These are phyloP conservation scores for Fomitiporia mediterranea DNA, from an alignment of 1,284 basidiomycete species.

Conservation along the genomic window DNA sequence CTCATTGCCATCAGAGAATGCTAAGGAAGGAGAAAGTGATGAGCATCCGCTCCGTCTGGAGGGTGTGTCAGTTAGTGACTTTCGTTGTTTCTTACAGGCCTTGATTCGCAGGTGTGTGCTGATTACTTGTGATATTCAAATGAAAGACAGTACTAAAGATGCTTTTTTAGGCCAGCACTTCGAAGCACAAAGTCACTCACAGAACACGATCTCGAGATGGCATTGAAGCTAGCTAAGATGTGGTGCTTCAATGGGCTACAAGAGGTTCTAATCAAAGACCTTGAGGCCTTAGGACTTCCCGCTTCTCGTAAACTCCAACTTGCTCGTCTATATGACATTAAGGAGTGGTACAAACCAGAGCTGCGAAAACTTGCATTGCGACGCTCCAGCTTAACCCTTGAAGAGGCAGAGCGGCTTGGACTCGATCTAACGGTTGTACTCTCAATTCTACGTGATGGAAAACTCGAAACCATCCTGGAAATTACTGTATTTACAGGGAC, in stretches of 20 bases:
- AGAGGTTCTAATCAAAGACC: background rate
- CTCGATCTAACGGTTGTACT: background rate
- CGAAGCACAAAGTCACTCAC: background rate
- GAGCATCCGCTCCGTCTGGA: conserved; percentile 8
- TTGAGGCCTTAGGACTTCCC: conserved; percentile 6
- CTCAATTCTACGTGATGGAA: conserved; percentile 1
- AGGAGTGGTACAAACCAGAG: conserved; percentile 2
- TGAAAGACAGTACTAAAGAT: background rate
- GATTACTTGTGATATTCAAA: background rate
- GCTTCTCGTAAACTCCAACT: conserved; percentile 4
- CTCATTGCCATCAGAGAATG: background rate
- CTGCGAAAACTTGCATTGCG: conserved; percentile 6
- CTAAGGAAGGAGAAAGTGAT: conserved; percentile 4
- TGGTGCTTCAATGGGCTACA: conserved; percentile 6
- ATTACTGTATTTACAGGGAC: background rate
- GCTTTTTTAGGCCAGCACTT: background rate
- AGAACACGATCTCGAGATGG: conserved; percentile 5
- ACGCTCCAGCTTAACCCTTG: background rate
- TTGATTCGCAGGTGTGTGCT: background rate
- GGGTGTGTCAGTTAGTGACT: background rate
- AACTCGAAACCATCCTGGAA: background rate
- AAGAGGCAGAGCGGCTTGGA: conserved; percentile 10
- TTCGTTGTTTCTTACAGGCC: conserved; percentile 6
- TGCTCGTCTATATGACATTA: conserved; percentile 6
- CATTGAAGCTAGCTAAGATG: conserved; percentile 10